Conservation (phyloP, 2,329 filamentous ascomycete species). For the Phaeosphaeria sp. region DNA sequence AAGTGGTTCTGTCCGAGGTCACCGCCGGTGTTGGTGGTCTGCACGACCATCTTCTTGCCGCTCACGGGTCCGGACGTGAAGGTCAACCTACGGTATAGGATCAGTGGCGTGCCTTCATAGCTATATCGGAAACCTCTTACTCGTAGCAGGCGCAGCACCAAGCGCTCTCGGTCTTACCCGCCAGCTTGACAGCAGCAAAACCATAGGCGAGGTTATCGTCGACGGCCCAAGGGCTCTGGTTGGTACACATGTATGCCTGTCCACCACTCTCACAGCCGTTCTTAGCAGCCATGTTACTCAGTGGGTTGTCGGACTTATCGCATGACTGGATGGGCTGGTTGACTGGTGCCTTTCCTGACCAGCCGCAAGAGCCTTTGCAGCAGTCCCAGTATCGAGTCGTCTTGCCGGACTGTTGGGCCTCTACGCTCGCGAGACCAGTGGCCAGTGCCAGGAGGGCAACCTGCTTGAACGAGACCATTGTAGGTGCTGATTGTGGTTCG, state of each 20-base stretch:
- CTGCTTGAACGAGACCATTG: constrained; percentile 38
- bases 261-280: constrained; percentile 64
- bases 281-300: constrained; percentile 58
- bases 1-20: constrained; percentile 48
- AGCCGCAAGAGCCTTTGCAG: constrained; percentile 72
- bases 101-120: constrained; percentile 7
- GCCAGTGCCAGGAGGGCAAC: constrained; percentile 34
- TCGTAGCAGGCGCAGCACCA: constrained; percentile 74
- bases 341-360: constrained; percentile 65
- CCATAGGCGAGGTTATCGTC: constrained; percentile 67
- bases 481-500: constrained; percentile 2
- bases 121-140: constrained; percentile 18
- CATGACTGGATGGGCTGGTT: constrained; percentile 62
- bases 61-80: constrained; percentile 63
- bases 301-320: constrained; percentile 62
- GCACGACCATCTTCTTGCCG: constrained; percentile 69
- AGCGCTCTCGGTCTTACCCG: constrained; percentile 59
- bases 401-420: constrained; percentile 38
- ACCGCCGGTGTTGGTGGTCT: constrained; percentile 67
- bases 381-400: constrained; percentile 62
- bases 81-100: constrained; percentile 52
- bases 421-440: constrained; percentile 33
- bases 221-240: constrained; percentile 68
- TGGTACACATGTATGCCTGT: constrained; percentile 64
- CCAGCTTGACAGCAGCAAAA: constrained; percentile 67